Conservation (phyloP, 371 early-diverging fungal genomes). For the Mucor velutinosus region DNA sequence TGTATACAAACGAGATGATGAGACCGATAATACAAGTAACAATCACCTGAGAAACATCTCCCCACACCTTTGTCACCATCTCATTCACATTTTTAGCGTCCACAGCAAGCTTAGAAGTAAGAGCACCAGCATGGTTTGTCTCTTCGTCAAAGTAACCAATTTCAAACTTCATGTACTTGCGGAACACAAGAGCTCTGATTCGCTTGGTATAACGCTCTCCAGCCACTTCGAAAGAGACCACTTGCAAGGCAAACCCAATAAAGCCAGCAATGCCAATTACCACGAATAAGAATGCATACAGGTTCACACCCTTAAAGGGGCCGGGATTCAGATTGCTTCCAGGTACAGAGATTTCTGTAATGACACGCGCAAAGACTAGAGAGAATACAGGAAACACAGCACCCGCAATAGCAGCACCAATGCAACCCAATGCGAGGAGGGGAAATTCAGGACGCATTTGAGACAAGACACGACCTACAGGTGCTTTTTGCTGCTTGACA, state of each 20-base stretch:
- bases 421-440: conserved; percentile 31
- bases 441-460: conserved; percentile 36
- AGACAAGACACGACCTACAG: conserved; percentile 35
- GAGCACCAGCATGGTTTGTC: conserved; percentile 78
- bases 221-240: conserved; percentile 43
- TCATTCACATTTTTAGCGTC: conserved; percentile 75
- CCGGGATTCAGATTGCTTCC: conserved; percentile 29
- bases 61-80: conserved; percentile 67
- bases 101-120: conserved; percentile 80
- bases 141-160: conserved; percentile 87
- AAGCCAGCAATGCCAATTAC: conserved; percentile 52
- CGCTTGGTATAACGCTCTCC: conserved; percentile 64
- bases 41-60: conserved; percentile 59
- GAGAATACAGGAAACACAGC: conserved; percentile 35
- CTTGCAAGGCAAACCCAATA: conserved; percentile 34
- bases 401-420: conserved; percentile 56
- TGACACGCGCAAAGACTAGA: conserved; percentile 36
- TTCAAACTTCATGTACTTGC: conserved; percentile 73
- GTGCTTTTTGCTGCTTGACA: conserved; percentile 47
- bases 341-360: neutral
- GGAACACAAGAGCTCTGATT: conserved; percentile 57
- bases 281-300: conserved; percentile 75
- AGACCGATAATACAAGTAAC: conserved; percentile 45
- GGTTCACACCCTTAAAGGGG: conserved; percentile 54
- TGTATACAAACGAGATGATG: conserved; percentile 46